Evolutionary conservation across 768 basidiomycete genomes (phyloP).

Genomic region (Coprinopsis strossmayeri): DNA sequence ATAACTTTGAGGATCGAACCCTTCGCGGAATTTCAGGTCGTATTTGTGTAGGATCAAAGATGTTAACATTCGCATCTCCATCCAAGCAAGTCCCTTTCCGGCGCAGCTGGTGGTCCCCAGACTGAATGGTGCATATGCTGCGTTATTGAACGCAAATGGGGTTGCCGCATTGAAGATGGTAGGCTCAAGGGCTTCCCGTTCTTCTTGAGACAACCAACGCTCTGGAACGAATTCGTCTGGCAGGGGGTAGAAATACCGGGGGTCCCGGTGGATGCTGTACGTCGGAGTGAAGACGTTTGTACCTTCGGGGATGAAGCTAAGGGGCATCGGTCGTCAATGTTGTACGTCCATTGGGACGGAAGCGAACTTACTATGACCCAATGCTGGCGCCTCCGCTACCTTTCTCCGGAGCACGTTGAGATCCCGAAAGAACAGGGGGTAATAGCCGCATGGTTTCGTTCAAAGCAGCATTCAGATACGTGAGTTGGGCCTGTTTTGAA

Average conservation of each 20-base stretch:
- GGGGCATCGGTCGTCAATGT: slow-evolving; percentile 3
- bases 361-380: slow-evolving; percentile 12
- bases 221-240: slow-evolving; percentile 33
- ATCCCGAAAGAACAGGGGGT: slow-evolving; percentile 29
- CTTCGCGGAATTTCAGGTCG: slow-evolving; percentile 28
- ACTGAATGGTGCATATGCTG: slow-evolving; percentile 27
- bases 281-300: slow-evolving; percentile 31
- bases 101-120: slow-evolving; percentile 45
- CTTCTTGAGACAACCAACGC: slow-evolving; percentile 23
- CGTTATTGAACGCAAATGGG: slow-evolving; percentile 19
- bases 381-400: slow-evolving; percentile 24
- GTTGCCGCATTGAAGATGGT: slow-evolving; percentile 21
- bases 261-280: slow-evolving; percentile 30
- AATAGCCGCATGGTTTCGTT: slow-evolving; percentile 32
- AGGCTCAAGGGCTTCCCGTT: slow-evolving; percentile 24
- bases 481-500: slow-evolving; percentile 17
- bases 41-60: slow-evolving; percentile 30
- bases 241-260: slow-evolving; percentile 31
- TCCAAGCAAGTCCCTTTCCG: slow-evolving; percentile 30
- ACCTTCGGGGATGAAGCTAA: slow-evolving; percentile 33
- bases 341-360: neutral
- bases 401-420: slow-evolving; percentile 24
- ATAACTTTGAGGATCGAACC: slow-evolving; percentile 25
- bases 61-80: slow-evolving; percentile 31
- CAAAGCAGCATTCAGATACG: slow-evolving; percentile 28